These are phyloP conservation scores for Leucaena leucocephala DNA, from an alignment of 306 rosid species.

Conservation along the genomic window DNA sequence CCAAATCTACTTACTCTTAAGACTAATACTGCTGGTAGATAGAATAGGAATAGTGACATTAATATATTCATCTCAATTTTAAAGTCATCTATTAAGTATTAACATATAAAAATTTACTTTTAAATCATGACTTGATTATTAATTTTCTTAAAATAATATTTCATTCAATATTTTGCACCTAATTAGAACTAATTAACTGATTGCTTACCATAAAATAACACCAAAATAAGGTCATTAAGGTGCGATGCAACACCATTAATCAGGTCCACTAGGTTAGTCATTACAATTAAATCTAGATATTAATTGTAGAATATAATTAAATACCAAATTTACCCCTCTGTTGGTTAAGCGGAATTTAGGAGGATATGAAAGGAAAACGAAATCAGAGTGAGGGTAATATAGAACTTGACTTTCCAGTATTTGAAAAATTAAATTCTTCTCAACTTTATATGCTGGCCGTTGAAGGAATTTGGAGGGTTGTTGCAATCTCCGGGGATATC, in stretches of 20 bases:
- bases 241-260: neutral
- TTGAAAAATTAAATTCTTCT: neutral
- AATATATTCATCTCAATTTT: too few relatives aligned
- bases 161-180: neutral
- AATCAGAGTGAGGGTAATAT: neutral
- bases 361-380: neutral
- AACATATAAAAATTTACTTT: too few relatives aligned
- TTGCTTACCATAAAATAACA: neutral
- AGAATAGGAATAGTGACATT: too few relatives aligned
- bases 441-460: neutral
- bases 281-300: neutral
- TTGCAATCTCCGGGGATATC: conserved; percentile 11
- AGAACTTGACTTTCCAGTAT: neutral
- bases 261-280: neutral
- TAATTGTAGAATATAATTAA: neutral
- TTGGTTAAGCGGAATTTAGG: neutral
- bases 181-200: neutral
- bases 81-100: too few relatives aligned
- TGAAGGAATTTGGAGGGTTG: conserved; percentile 34
- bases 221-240: neutral
- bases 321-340: neutral
- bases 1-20: too few relatives aligned
- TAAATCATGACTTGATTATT: too few relatives aligned
- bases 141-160: too few relatives aligned
- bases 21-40: too few relatives aligned